Evolutionary conservation across 2,329 filamentous ascomycete genomes (phyloP).

Genomic region (Cladosporium sp.): DNA sequence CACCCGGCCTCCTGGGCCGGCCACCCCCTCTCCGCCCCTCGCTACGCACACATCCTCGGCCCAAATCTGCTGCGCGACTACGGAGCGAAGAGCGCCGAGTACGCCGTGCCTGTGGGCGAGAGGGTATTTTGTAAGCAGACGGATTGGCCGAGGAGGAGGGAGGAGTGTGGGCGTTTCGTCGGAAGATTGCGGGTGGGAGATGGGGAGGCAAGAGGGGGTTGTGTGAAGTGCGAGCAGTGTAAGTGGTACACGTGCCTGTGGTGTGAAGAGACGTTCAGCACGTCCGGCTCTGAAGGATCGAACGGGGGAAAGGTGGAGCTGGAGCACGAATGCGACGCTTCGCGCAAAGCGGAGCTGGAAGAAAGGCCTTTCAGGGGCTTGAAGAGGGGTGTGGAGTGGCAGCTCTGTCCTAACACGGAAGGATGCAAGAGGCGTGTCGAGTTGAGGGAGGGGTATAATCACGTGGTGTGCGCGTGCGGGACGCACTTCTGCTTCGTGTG

Average conservation of each 20-base stretch:
- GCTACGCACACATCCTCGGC: slow-evolving; percentile 10
- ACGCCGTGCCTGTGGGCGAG: slow-evolving; percentile 5
- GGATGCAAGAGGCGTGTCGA: slow-evolving; percentile 14
- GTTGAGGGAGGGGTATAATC: slow-evolving; percentile 19
- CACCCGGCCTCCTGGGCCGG: slow-evolving; percentile 17
- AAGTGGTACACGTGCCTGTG: slow-evolving; percentile 12
- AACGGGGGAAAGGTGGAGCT: background rate
- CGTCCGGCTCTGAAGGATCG: background rate
- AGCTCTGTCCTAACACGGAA: slow-evolving; percentile 16
- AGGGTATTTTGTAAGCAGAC: slow-evolving; percentile 12
- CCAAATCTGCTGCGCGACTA: slow-evolving; percentile 6
- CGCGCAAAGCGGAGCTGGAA: background rate
- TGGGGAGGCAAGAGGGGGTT: too few species aligned
- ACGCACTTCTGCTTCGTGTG: slow-evolving; percentile 21
- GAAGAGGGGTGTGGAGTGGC: slow-evolving; percentile 15
- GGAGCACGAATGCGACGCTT: slow-evolving; percentile 14
- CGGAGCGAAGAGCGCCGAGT: slow-evolving; percentile 14
- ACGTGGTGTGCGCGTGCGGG: slow-evolving; percentile 17
- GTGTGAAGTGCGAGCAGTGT: slow-evolving; percentile 3
- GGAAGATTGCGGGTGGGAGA: background rate
- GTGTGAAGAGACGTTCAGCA: slow-evolving; percentile 6
- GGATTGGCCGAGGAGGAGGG: slow-evolving; percentile 2
- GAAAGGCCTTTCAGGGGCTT: slow-evolving; percentile 14
- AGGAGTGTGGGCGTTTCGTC: slow-evolving; percentile 6
- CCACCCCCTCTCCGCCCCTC: slow-evolving; percentile 7